A percentile compares a stretch with the other conserved stretches of the same genome.
phyloP scores from a whole-genome alignment of 306 rosid genomes.

The Casuarina glauca region DNA sequence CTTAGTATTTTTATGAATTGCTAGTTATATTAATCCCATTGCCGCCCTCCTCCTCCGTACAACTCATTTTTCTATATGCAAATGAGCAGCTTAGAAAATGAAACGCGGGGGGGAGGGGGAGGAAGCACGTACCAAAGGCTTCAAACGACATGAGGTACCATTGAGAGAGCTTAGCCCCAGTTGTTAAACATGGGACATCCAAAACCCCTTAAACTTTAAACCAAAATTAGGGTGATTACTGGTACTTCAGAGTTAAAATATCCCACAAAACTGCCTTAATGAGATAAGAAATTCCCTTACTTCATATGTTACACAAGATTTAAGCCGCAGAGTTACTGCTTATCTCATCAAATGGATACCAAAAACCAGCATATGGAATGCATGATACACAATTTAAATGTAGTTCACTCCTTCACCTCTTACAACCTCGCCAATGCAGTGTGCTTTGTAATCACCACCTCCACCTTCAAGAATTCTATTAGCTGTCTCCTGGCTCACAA shows the following conservation, averaged over 20 bases:
- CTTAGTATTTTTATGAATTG: too few relatives aligned
- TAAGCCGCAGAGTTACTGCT: not conserved
- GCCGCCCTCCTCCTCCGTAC: not conserved
- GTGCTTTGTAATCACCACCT: conserved; percentile 35
- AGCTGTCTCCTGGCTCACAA: conserved; percentile 64
- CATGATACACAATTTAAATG: conserved; percentile 10
- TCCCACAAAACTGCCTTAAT: not conserved
- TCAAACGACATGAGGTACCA: not conserved
- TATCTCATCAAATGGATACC: too few relatives aligned
- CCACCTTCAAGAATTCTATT: conserved; percentile 45
- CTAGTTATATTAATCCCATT: not conserved
- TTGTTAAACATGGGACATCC: too few relatives aligned
- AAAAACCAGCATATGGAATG: too few relatives aligned
- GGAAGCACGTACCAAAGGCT: not conserved
- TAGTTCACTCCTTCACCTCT: conserved; percentile 59
- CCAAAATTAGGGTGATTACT: not conserved
- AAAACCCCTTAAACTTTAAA: not conserved
- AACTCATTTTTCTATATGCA: not conserved
- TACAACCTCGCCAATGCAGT: conserved; percentile 71
- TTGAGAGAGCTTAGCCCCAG: too few relatives aligned
- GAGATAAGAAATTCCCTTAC: not conserved
- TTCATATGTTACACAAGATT: not conserved
- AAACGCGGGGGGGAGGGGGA: not conserved
- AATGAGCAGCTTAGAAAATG: not conserved
- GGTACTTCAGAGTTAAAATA: not conserved